phyloP scores from a whole-genome alignment of 805 yeast genomes.

The Barnettozyma sucrosica region DNA sequence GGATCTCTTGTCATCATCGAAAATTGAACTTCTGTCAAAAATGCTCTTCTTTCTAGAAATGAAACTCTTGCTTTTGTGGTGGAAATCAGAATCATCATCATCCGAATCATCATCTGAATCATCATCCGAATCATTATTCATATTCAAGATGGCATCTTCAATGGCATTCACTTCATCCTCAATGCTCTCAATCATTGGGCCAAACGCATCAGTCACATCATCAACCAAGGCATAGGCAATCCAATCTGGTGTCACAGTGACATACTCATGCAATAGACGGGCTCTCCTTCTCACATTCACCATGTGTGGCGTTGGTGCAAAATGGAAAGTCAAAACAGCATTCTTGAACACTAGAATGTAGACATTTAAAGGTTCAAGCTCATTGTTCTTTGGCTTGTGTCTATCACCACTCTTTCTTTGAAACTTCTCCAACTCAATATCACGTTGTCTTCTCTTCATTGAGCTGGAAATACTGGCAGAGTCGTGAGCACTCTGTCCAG shows the following conservation, averaged over 20 bases:
- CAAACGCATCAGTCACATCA: slow-evolving; percentile 96
- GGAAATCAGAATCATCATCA: slow-evolving; percentile 24
- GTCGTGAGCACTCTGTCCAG: slow-evolving; percentile 3
- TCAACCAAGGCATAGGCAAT: slow-evolving; percentile 93
- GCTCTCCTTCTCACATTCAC: slow-evolving; percentile 93
- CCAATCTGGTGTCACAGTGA: slow-evolving; percentile 94
- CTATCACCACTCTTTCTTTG: slow-evolving; percentile 40
- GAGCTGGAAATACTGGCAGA: slow-evolving; percentile 21
- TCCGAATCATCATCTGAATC: slow-evolving; percentile 22
- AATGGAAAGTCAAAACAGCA: slow-evolving; percentile 88
- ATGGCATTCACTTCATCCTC: slow-evolving; percentile 93
- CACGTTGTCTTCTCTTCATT: slow-evolving; percentile 26
- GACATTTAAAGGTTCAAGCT: slow-evolving; percentile 84
- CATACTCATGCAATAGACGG: slow-evolving; percentile 75
- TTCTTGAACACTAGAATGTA: slow-evolving; percentile 47
- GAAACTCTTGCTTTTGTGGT: slow-evolving; percentile 2
- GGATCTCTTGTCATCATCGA: slow-evolving; percentile 19
- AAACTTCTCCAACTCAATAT: slow-evolving; percentile 31
- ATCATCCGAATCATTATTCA: slow-evolving; percentile 56
- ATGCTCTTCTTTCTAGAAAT: slow-evolving; percentile 14
- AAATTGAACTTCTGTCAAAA: slow-evolving; percentile 9
- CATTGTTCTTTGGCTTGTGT: slow-evolving; percentile 41
- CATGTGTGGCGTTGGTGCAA: slow-evolving; percentile 90
- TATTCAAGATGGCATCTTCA: slow-evolving; percentile 81
- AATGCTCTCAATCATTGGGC: slow-evolving; percentile 90